Base-by-base conservation (phyloP, 176 grass and related monocot genomes). In the Musa itinerans region DNA sequence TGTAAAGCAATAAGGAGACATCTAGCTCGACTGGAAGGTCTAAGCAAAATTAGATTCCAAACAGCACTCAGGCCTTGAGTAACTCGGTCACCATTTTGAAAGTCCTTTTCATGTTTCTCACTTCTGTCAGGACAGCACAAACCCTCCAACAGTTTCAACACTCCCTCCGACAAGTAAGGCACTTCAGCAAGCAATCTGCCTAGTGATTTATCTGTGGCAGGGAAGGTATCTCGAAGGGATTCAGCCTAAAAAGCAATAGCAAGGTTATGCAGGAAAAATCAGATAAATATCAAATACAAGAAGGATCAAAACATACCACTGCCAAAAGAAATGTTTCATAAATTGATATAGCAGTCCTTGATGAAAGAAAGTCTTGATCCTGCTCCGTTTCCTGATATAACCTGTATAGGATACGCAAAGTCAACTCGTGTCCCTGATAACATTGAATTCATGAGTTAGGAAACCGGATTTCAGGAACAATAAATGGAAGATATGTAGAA, bases 331-430 rank as follows among this genome's bases (percentile, higher is more conserved):
- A 97, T 29, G 87, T 88, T 79, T 97, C 93, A 55, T 97, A 97
- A 87, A 93, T 85, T 89, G 93, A 97, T 81, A 87, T 89, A 73
- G 93, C 93, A 74, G 93, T 97, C 86, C 90, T 97, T 75, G 93
- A 97, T 64, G 88, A 90, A 90, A 97, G 82, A 62, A 97, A 97
- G 78, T 97, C 90, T 54, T 93, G 87, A 81, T 97, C 93, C 84
- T 97, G 93, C 78, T 97, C 93, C 11, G 88, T 85, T 48, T 97
- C 93, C 13, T 82, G 81, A 83, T 93, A 93, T 78, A 97, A 85
- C 83, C 93, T 89, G 79, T 93, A 93, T 77, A 97, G 87, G 80
- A 93, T 81, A 85, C 84, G 87, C 59, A 97, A 80, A 81, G 93
- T 97, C 83, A 97, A 87, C 83, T 97, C 90, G 53, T 97, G 93